Percentiles rank a stretch among this genome's conserved stretches.
Conservation (phyloP, 2,329 filamentous ascomycete genomes). For the Allantophomopsis cytisporea region DNA sequence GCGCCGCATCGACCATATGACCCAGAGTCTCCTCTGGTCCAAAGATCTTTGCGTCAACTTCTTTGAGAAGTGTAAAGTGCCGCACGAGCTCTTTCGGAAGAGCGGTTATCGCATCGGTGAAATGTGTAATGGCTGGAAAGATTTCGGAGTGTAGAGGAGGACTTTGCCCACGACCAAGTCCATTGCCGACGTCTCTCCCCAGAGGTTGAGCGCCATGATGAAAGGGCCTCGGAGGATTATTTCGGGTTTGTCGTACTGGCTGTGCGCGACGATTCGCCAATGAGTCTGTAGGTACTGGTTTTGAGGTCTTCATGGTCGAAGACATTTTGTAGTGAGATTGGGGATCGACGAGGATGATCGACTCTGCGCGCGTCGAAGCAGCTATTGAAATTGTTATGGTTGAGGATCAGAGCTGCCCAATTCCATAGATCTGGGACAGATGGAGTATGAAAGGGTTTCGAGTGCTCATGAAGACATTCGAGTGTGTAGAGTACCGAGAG, state of each 20-base stretch:
- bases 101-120: conserved; percentile 83
- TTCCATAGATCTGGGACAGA: too few relatives aligned
- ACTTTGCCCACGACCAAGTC: conserved; percentile 33
- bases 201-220: conserved; percentile 13
- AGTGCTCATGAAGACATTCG: too few relatives aligned
- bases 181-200: conserved; percentile 27
- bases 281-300: conserved; percentile 13
- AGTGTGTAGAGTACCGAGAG: too few relatives aligned
- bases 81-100: conserved; percentile 90
- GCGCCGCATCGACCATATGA: conserved; percentile 55
- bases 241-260: conserved; percentile 50
- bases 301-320: conserved; percentile 18
- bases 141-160: conserved; percentile 50
- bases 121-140: conserved; percentile 56
- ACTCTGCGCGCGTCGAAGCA: too few relatives aligned
- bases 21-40: conserved; percentile 73
- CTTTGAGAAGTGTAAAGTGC: conserved; percentile 90
- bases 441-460: too few relatives aligned
- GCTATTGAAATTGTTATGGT: too few relatives aligned
- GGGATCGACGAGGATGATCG: too few relatives aligned
- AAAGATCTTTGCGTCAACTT: conserved; percentile 95
- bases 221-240: conserved; percentile 43
- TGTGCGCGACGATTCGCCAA: conserved; percentile 43
- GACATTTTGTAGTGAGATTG: conserved; percentile 4
- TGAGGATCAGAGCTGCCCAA: too few relatives aligned